Percentiles rank a stretch among this genome's conserved stretches.
Conservation (phyloP, 225 moss, liverwort and hornwort species). For the Pseudisothecium myosuroides region DNA sequence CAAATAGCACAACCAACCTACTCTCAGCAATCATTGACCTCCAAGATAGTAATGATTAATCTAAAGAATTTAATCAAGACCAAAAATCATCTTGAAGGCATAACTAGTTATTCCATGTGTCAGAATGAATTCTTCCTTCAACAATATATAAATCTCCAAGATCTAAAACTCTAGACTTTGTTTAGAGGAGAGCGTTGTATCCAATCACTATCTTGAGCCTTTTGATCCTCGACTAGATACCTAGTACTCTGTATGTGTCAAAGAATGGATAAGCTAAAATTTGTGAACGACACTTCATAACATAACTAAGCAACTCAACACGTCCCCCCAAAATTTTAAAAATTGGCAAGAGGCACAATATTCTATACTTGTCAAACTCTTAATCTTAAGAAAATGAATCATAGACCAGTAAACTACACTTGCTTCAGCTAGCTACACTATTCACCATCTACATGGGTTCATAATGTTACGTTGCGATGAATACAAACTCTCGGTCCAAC, state of each 20-base stretch:
- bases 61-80: not conserved
- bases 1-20: not conserved
- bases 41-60: not conserved
- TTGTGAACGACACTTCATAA: not conserved
- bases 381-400: not conserved
- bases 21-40: rapidly evolving
- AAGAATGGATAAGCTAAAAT: not conserved
- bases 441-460: not conserved
- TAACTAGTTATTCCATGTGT: not conserved
- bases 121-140: not conserved
- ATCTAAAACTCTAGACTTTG: not conserved
- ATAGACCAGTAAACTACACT: not conserved
- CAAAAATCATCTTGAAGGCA: not conserved
- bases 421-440: not conserved
- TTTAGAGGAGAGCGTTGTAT: too few species aligned
- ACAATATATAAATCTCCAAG: not conserved
- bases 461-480: not conserved
- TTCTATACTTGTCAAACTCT: too few species aligned
- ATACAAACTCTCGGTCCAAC: constrained; percentile 70
- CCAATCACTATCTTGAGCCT: not conserved
- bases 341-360: too few species aligned
- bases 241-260: not conserved
- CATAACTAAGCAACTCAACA: not conserved
- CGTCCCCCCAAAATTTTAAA: not conserved
- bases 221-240: not conserved